Percentiles rank a stretch among this genome's conserved stretches.
Evolutionary conservation across 2,329 filamentous ascomycete genomes (phyloP).

Genomic region (Cyanodermella asteris): DNA sequence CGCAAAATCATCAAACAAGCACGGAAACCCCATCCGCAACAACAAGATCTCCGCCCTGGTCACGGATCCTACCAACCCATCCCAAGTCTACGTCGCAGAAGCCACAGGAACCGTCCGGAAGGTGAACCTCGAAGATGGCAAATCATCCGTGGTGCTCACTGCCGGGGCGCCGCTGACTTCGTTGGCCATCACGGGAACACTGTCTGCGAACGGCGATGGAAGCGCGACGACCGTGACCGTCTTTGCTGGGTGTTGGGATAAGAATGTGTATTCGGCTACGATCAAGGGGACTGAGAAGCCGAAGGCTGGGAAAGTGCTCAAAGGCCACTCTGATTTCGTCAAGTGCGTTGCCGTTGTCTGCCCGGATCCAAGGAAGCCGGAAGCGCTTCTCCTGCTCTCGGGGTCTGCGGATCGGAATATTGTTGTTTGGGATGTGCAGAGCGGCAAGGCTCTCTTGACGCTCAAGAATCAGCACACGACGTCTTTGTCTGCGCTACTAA

Average conservation of each 20-base stretch:
- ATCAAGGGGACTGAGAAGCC: slow-evolving; percentile 32
- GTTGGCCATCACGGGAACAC: slow-evolving; percentile 20
- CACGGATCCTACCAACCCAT: slow-evolving; percentile 40
- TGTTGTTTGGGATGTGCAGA: slow-evolving; percentile 58
- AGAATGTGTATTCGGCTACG: slow-evolving; percentile 55
- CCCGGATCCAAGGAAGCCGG: not conserved
- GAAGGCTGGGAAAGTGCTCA: no score
- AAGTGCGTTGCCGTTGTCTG: slow-evolving; percentile 41
- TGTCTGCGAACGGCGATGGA: slow-evolving; percentile 30
- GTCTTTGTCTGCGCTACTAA: slow-evolving; percentile 64
- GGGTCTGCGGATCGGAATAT: slow-evolving; percentile 62
- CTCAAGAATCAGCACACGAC: slow-evolving; percentile 52
- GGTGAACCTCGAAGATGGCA: slow-evolving; percentile 51
- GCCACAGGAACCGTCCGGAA: slow-evolving; percentile 61
- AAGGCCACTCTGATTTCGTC: slow-evolving; percentile 77
- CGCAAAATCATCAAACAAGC: slow-evolving; percentile 55
- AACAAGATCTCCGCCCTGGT: slow-evolving; percentile 68
- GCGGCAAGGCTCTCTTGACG: slow-evolving; percentile 47
- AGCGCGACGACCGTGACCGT: slow-evolving; percentile 51
- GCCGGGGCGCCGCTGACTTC: not conserved
- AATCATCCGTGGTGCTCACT: slow-evolving; percentile 4
- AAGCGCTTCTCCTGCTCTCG: slow-evolving; percentile 38
- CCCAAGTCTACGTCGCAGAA: slow-evolving; percentile 58
- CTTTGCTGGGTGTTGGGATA: slow-evolving; percentile 90
- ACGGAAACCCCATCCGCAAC: slow-evolving; percentile 60